Percentiles rank a stretch among this genome's conserved stretches.
These are phyloP conservation scores for Tetrahymena thermophila DNA, from an alignment of 73 alveolate genomes.

Conservation along the genomic window DNA sequence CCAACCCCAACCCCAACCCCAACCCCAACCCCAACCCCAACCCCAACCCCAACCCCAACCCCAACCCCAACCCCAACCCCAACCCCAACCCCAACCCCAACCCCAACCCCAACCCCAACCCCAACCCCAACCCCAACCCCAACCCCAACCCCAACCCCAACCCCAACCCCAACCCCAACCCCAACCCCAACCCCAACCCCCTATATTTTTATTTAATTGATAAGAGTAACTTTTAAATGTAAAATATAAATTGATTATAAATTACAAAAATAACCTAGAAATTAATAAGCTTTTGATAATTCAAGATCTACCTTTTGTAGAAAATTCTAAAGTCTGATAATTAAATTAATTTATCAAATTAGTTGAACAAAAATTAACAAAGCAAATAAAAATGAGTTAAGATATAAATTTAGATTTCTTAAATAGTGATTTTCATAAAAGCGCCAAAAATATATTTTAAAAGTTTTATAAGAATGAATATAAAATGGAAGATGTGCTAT, in stretches of 20 bases:
- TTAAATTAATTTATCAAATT: neutral
- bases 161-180: slow-evolving; percentile 7
- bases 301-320: neutral
- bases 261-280: neutral
- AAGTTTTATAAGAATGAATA: neutral
- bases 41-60: too few species aligned
- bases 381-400: neutral
- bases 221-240: neutral
- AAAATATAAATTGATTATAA: neutral
- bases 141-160: neutral
- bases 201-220: neutral
- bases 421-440: neutral
- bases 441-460: neutral
- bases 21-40: too few species aligned
- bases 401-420: neutral
- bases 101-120: too few species aligned
- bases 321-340: neutral
- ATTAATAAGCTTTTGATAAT: neutral
- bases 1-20: too few species aligned
- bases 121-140: too few species aligned
- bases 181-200: slow-evolving; percentile 6
- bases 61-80: too few species aligned
- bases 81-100: too few species aligned
- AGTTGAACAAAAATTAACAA: neutral
- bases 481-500: neutral